These are phyloP conservation scores for Pythium dissimile DNA, from an alignment of 352 stramenopile genomes.

Conservation along the genomic window DNA sequence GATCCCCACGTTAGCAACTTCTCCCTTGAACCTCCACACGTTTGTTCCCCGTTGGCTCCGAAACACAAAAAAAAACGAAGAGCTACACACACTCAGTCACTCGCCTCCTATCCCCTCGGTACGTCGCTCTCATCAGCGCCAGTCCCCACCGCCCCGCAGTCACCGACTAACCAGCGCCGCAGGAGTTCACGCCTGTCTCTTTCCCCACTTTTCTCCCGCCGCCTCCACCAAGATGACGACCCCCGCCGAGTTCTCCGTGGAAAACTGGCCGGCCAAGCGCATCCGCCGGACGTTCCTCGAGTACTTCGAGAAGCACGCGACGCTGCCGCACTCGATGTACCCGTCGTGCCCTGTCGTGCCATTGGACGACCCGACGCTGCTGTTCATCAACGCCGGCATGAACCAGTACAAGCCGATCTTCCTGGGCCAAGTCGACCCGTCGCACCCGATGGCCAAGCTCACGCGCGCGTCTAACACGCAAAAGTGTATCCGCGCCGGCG, in stretches of 20 bases:
- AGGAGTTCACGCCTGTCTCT: too few species aligned
- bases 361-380: constrained; percentile 96
- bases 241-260: constrained; percentile 18
- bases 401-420: constrained; percentile 99
- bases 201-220: not conserved
- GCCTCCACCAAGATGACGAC: too few species aligned
- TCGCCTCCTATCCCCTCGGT: not conserved
- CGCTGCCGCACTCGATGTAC: constrained; percentile 92
- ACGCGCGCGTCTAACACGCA: constrained; percentile 95
- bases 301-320: constrained; percentile 92
- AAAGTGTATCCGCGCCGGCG: constrained; percentile 99
- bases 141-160: too few species aligned
- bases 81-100: too few species aligned
- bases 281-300: constrained; percentile 98
- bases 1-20: constrained; percentile 9
- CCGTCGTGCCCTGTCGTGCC: constrained; percentile 95
- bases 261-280: constrained; percentile 92
- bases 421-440: constrained; percentile 95
- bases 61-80: too few species aligned
- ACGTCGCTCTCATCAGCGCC: too few species aligned
- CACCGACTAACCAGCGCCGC: too few species aligned
- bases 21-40: constrained; percentile 27
- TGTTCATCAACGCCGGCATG: constrained; percentile 99
- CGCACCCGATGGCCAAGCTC: constrained; percentile 90
- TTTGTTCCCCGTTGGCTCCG: constrained; percentile 24